Percentiles rank a stretch among this genome's conserved stretches.
phyloP scores from a whole-genome alignment of 768 basidiomycete genomes.

The Phanerochaete carnosa region DNA sequence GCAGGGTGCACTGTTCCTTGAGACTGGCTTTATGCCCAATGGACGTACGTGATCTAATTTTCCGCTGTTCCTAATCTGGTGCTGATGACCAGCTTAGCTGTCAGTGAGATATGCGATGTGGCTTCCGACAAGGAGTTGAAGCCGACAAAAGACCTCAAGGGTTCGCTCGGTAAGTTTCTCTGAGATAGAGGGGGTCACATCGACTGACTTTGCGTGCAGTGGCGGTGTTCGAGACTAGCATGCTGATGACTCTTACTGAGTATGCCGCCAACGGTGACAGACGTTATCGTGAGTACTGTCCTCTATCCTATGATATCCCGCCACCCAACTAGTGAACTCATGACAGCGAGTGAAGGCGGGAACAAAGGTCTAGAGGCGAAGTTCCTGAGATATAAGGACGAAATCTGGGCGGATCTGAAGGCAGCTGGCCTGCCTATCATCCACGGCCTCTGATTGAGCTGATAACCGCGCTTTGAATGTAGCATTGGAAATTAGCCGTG shows the following conservation, averaged over 20 bases:
- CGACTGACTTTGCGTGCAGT: neutral
- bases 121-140: constrained; percentile 49
- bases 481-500: too few species aligned
- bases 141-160: constrained; percentile 50
- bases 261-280: neutral
- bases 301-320: neutral
- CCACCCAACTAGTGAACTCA: constrained; percentile 34
- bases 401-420: constrained; percentile 39
- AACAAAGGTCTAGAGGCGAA: constrained; percentile 45
- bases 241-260: neutral
- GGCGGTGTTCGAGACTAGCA: neutral
- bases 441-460: too few species aligned
- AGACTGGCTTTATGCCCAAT: constrained; percentile 62
- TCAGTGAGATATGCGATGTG: constrained; percentile 56
- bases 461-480: neutral
- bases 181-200: neutral
- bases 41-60: constrained; percentile 26
- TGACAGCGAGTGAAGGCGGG: constrained; percentile 56
- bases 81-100: constrained; percentile 33
- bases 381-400: constrained; percentile 54
- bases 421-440: constrained; percentile 15
- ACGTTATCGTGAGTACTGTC: neutral
- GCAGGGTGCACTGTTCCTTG: constrained; percentile 59
- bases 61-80: neutral
- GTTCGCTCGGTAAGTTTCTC: constrained; percentile 42